Percentiles rank a stretch among this genome's conserved stretches.
phyloP scores from a whole-genome alignment of 2,329 filamentous ascomycete species.

The Talaromyces sp. region DNA sequence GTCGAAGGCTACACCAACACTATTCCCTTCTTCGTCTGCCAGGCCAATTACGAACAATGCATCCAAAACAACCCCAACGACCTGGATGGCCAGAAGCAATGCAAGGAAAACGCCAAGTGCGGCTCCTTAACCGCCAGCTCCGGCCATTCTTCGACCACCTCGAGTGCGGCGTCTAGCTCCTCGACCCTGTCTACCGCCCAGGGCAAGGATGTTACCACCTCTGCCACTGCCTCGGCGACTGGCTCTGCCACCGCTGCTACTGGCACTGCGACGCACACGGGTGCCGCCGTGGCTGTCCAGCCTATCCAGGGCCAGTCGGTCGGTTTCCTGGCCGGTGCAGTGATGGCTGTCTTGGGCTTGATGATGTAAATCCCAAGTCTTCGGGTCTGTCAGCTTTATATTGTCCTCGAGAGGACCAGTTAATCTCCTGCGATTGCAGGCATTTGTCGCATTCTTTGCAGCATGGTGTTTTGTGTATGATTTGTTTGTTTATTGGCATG shows the following conservation, averaged over 20 bases:
- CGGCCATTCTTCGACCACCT: conserved; percentile 17
- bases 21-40: conserved; percentile 58
- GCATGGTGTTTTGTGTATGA: conserved; percentile 11
- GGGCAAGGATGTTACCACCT: conserved; percentile 10
- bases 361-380: conserved; percentile 43
- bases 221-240: conserved; percentile 19
- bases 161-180: conserved; percentile 25
- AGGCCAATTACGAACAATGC: conserved; percentile 47
- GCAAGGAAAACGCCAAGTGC: conserved; percentile 46
- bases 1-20: conserved; percentile 53
- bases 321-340: conserved; percentile 47
- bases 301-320: conserved; percentile 48
- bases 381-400: neutral
- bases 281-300: conserved; percentile 37
- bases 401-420: neutral
- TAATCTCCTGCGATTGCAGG: neutral
- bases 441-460: conserved; percentile 1
- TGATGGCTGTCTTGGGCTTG: conserved; percentile 54
- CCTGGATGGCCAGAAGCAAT: conserved; percentile 42
- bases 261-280: conserved; percentile 28
- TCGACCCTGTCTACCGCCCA: conserved; percentile 23
- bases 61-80: conserved; percentile 43
- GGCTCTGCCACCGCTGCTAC: conserved; percentile 23
- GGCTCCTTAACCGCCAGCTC: conserved; percentile 41
- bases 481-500: conserved; percentile 5